Evolutionary conservation across 208 protist species (phyloP), one percentile per base, ranked within the genome.

Genomic region (Trypanosoma grayi): DNA sequence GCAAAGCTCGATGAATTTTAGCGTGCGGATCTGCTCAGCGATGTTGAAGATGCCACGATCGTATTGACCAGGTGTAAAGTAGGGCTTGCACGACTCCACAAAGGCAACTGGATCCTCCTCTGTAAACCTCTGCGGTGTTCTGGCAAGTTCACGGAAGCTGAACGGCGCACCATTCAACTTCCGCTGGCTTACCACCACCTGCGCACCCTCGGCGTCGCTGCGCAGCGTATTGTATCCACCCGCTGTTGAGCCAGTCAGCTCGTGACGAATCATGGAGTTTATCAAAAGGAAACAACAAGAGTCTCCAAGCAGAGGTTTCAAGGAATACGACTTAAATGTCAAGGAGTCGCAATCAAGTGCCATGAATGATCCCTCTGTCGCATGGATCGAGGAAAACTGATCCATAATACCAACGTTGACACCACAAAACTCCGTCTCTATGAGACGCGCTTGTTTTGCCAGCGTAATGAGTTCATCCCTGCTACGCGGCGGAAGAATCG

Each of bases 321-420:
- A 65, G 20, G 70, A 57, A 67, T 83, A 69, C 44, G 71, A 82
- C 37, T 70, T 34, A 72, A 74, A 83, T 24, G 59, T 73, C 10
- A 86, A 70, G 8, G 79, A 74, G 57, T 77, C 70, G 71, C 87
- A 96, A 73, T 96, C 90, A 41, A 83, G 63, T 27, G 66, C 75
- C 73, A 87, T 83, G 56, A 87, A 83, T 41, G 65, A 73, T 20
- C 64, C 73, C 30, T 56, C 61, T n/a, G 82, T 79, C 36, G 88
- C 76, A 52, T 94, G 81, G 45, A 81, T 81, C 10, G 77, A 79
- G 44, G 82, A 74, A 60, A 90, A 85, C 74, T 96, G 87, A 62
- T 94, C 87, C 85, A 94, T 92, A 73, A 94, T 94, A 53, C 85
- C 88, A 48, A 90, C 88, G 11, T 90, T 90, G 31, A 94, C 75